Evolutionary conservation across 495 filamentous ascomycete species (phyloP), one percentile per base, ranked within the genome.

Genomic region (Penicillium cinerascens): DNA sequence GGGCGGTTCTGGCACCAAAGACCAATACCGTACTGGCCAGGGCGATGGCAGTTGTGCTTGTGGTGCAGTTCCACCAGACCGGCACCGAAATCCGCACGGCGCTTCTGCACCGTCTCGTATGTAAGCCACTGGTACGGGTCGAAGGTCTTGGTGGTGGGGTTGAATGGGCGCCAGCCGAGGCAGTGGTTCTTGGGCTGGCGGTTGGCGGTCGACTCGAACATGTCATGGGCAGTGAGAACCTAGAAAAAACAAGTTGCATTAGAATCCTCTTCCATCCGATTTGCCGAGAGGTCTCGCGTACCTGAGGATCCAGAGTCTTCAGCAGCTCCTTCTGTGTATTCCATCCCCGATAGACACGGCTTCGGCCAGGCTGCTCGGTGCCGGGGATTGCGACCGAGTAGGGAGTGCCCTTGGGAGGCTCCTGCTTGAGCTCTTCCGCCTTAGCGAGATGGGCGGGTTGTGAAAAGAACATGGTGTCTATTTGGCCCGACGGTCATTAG

Each of bases 1-100:
- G 92, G 88, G 46, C 93, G 83, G 69, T 98, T 98, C 74, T 92
- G 89, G 50, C 89, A 90, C 93, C 93, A 98, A 16, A 98, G 72
- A 27, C 93, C 93, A 52, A 97, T 81, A 44, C 86, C 89, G 64
- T 93, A 89, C 71, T 92, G 87, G 27, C 78, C 80, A 8, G 76
- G 75, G 33, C 65, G 65, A 50, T 60, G 54, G 43, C 88, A 75
- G 6, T 86, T 87, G 51, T 81, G 75, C 53, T 82, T 79, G 57
- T 87, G 77, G 68, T 95, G 88, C 61, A 97, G 68, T 69, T 92
- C 84, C 41, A 90, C 86, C 45, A 97, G 70, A 47, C 95, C 93
- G 39, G 86, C 88, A 49, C 95, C 93, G 58, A 98, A 82, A 56
- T 91, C 87, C 49, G 86, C 83, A 52, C 89, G 85, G 59, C 92